Percentiles rank a stretch among this genome's conserved stretches.
phyloP scores from a whole-genome alignment of 352 stramenopile species.

The Peronospora belbahrii region DNA sequence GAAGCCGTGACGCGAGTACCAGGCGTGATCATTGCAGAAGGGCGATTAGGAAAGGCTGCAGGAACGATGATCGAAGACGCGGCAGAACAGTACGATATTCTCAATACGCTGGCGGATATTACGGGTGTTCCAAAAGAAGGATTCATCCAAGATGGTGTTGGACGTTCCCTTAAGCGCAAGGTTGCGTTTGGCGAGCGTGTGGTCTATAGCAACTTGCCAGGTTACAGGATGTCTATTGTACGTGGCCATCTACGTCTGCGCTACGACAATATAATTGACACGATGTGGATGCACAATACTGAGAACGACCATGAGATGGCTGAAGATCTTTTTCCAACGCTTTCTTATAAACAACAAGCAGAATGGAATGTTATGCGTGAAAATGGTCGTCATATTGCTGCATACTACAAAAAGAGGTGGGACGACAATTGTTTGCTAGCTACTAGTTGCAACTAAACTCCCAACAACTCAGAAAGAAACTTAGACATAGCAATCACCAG shows the following conservation, averaged over 20 bases:
- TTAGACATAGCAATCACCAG: too few relatives aligned
- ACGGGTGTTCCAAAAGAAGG: constrained; percentile 39
- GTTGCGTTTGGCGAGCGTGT: constrained; percentile 18
- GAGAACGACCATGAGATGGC: constrained; percentile 27
- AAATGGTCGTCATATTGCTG: constrained; percentile 26
- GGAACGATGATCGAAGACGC: constrained; percentile 37
- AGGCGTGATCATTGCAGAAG: constrained; percentile 38
- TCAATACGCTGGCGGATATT: constrained; percentile 61
- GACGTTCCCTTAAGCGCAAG: constrained; percentile 45
- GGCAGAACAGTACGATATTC: constrained; percentile 44
- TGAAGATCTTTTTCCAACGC: constrained; percentile 26
- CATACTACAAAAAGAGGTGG: constrained; percentile 44
- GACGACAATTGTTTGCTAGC: constrained; percentile 27
- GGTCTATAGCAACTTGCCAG: constrained; percentile 47
- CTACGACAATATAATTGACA: constrained; percentile 29
- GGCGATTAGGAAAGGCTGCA: constrained; percentile 28
- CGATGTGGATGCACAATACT: constrained; percentile 37
- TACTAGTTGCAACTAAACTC: constrained; percentile 6
- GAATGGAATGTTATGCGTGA: constrained; percentile 30
- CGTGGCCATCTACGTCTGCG: constrained; percentile 38
- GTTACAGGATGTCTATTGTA: constrained; percentile 38
- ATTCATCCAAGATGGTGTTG: constrained; percentile 45
- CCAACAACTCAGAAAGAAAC: too few relatives aligned
- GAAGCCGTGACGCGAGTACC: constrained; percentile 35
- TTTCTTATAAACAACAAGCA: constrained; percentile 6